Base-by-base conservation (phyloP, 2,329 filamentous ascomycete genomes). In the Grosmannia huntii region DNA sequence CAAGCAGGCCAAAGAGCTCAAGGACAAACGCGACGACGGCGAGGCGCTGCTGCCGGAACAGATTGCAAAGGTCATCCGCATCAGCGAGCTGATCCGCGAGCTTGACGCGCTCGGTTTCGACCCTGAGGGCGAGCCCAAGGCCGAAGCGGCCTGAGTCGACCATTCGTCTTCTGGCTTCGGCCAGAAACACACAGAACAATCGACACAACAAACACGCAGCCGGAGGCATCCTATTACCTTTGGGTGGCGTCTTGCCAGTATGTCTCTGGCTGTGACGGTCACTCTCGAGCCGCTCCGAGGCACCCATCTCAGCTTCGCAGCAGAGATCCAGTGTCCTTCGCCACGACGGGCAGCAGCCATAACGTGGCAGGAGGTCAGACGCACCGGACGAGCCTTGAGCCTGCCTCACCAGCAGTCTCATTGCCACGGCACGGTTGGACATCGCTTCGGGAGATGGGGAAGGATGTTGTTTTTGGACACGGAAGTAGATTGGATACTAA, bases 21-120 rank as follows among this genome's bases (percentile, higher is more conserved):
- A 90, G 69, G 86, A 85, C 66, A 96, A 96, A 78, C 95, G 95
- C 71, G 89, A 95, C 27, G 85, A 84, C 58, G 94, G 94, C 23
- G 87, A 89, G 68, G 79, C 82, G 5, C 73, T 99, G 61, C 77
- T 97, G 28, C 92, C 91, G 0, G 94, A 99, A 74, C 94, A 99
- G 74, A 86, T 97, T 63, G 90, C 92, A 65, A 99, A 99, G 75
- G 89, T 99, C 58, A 95, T 96, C 70, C 95, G 94, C 72, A 96
- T 99, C 69, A 90, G 89, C 62, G 94, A 99, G 74, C 79, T 99
- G 55, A 85, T 96, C 59, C 82, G 90, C 14, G 91, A 97, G 69
- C 74, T 99, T 58, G 89, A 95, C 66, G 80, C 82, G 2, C 76
- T 99, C 31, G 92, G 92, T 0, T 90, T 97, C 62, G 87, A 95